Conservation (phyloP, 352 stramenopile species). For the Pythium pyrilobum region DNA sequence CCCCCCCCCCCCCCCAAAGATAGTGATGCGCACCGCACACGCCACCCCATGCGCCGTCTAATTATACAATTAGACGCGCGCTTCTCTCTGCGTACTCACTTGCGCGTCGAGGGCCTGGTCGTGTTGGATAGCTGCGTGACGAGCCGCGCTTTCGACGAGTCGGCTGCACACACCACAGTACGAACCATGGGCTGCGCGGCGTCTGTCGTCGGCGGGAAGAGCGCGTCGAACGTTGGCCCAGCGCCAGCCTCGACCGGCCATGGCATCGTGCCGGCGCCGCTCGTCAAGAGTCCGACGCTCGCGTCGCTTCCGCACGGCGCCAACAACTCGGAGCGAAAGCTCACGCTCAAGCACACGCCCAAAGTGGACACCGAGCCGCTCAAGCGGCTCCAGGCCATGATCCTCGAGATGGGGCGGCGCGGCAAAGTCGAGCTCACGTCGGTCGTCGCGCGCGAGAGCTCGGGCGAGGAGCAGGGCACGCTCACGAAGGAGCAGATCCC, state of each 20-base stretch:
- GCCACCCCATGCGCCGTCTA: no score
- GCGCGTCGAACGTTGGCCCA: not conserved
- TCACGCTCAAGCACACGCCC: constrained; percentile 26
- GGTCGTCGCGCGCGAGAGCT: constrained; percentile 34
- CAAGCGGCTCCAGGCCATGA: constrained; percentile 33
- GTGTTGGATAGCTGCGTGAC: not conserved
- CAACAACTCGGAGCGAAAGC: constrained; percentile 4
- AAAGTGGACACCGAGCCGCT: constrained; percentile 23
- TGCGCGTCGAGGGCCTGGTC: no score
- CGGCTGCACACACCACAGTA: no score
- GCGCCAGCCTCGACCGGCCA: not conserved
- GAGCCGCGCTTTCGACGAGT: no score
- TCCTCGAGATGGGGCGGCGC: constrained; percentile 44
- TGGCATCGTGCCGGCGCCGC: not conserved
- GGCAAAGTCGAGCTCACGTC: constrained; percentile 63
- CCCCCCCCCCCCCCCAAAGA: no score
- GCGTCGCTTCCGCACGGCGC: not conserved
- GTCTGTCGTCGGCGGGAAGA: constrained; percentile 13
- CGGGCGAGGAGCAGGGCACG: constrained; percentile 32
- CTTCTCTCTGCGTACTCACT: no score
- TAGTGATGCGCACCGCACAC: no score
- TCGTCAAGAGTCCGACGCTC: constrained; percentile 1
- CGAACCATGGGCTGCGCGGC: constrained; percentile 27
- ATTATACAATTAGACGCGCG: no score
- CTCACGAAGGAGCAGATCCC: constrained; percentile 47